Evolutionary conservation across 1,139 yeast species (phyloP).

Genomic region (Pneumocystis jirovecii): DNA sequence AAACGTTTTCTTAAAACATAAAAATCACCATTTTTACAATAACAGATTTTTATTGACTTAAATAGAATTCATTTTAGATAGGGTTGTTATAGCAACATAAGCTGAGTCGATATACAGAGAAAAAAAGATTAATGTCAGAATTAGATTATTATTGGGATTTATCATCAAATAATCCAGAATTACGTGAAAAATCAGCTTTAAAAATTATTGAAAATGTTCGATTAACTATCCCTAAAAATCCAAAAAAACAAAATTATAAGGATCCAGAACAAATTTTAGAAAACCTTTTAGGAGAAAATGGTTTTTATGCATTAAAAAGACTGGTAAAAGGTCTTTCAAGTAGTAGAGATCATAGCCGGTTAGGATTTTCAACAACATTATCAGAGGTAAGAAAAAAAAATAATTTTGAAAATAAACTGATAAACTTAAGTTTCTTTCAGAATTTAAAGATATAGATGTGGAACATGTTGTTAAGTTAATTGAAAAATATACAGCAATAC

Average conservation of each 20-base stretch:
- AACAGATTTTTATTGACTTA: too few species aligned
- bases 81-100: too few species aligned
- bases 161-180: constrained; percentile 62
- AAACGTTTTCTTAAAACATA: too few species aligned
- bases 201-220: constrained; percentile 42
- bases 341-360: constrained; percentile 65
- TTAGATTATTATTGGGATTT: constrained; percentile 60
- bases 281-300: not conserved
- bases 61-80: too few species aligned
- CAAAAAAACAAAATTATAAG: not conserved
- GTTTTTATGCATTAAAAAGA: constrained; percentile 52
- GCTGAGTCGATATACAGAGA: too few species aligned
- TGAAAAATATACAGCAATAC: constrained; percentile 25
- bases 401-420: constrained; percentile 15
- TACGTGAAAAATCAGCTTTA: constrained; percentile 60
- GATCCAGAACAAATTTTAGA: not conserved
- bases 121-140: not conserved
- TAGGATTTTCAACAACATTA: constrained; percentile 80
- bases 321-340: constrained; percentile 70
- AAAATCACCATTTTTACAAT: too few species aligned
- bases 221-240: constrained; percentile 13
- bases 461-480: constrained; percentile 34
- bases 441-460: constrained; percentile 26
- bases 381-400: constrained; percentile 39
- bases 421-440: constrained; percentile 19